Evolutionary conservation across 306 rosid genomes (phyloP).

Genomic region (Hippophae tibetana): DNA sequence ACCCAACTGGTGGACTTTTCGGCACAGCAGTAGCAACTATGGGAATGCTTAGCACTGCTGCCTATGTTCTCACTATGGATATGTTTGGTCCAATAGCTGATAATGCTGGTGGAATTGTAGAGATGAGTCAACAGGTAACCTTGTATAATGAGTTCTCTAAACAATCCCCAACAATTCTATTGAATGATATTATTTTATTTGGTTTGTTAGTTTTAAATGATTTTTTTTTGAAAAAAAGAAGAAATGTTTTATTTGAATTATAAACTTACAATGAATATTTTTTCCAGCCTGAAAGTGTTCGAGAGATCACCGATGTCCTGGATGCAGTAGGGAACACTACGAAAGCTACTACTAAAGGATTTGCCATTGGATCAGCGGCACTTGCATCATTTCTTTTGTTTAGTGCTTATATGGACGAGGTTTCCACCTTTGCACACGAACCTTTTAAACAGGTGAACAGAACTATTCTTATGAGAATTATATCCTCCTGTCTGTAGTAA

Average conservation of each 20-base stretch:
- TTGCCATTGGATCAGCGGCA: slow-evolving; percentile 98
- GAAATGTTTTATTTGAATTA: slow-evolving; percentile 2
- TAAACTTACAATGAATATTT: slow-evolving; percentile 6
- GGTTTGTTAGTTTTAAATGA: slow-evolving; percentile 13
- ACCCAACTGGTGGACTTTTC: slow-evolving; percentile 88
- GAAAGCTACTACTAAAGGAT: slow-evolving; percentile 96
- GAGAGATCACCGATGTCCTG: slow-evolving; percentile 93
- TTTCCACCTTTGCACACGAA: slow-evolving; percentile 59
- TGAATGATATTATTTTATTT: neutral
- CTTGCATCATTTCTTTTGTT: slow-evolving; percentile 97
- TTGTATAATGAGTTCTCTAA: slow-evolving; percentile 11
- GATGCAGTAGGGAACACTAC: slow-evolving; percentile 98
- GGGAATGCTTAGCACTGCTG: slow-evolving; percentile 99
- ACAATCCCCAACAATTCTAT: slow-evolving; percentile 2
- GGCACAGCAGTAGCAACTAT: slow-evolving; percentile 99
- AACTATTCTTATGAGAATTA: slow-evolving; percentile 7
- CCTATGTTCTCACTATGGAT: slow-evolving; percentile 98
- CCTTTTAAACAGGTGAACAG: slow-evolving; percentile 75
- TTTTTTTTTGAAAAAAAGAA: neutral
- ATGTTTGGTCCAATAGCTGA: slow-evolving; percentile 99
- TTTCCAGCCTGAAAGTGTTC: slow-evolving; percentile 90
- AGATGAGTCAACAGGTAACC: slow-evolving; percentile 96
- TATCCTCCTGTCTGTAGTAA: slow-evolving; percentile 7
- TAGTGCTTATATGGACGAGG: slow-evolving; percentile 99
- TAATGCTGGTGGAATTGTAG: slow-evolving; percentile 98